phyloP scores from a whole-genome alignment of 2,329 filamentous ascomycete species.

The Raffaelea arxii region DNA sequence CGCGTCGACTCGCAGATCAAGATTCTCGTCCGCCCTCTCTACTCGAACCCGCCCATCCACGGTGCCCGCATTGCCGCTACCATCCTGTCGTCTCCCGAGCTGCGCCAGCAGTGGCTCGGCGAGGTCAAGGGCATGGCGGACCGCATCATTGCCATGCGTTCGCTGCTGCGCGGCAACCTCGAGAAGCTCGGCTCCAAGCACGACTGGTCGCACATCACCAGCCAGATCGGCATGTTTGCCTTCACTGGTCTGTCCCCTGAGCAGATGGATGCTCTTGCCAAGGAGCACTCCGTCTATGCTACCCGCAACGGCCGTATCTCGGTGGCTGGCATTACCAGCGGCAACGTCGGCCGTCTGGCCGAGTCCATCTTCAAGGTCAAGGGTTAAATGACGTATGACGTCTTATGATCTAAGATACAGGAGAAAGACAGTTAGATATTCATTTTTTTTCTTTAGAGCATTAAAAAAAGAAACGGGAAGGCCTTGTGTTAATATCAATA shows the following conservation, averaged over 20 bases:
- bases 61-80: conserved; percentile 87
- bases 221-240: conserved; percentile 98
- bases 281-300: conserved; percentile 96
- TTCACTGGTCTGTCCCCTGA: conserved; percentile 88
- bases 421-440: too few relatives aligned
- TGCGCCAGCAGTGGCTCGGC: conserved; percentile 89
- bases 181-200: conserved; percentile 92
- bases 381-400: conserved; percentile 34
- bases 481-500: too few relatives aligned
- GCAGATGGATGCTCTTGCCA: conserved; percentile 84
- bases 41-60: conserved; percentile 97
- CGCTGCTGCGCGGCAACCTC: conserved; percentile 86
- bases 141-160: conserved; percentile 97
- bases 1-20: conserved; percentile 96
- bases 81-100: conserved; percentile 75
- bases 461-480: too few relatives aligned
- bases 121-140: conserved; percentile 99
- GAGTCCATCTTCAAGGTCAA: conserved; percentile 80
- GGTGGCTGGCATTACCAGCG: conserved; percentile 72
- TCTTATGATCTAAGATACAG: neutral
- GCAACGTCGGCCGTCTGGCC: conserved; percentile 70
- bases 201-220: conserved; percentile 98
- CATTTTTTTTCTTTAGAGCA: too few relatives aligned
- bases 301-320: conserved; percentile 88
- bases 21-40: conserved; percentile 91